These are phyloP conservation scores for Euphorbia pulcherrima DNA, from an alignment of 345 rosid species.

Conservation along the genomic window DNA sequence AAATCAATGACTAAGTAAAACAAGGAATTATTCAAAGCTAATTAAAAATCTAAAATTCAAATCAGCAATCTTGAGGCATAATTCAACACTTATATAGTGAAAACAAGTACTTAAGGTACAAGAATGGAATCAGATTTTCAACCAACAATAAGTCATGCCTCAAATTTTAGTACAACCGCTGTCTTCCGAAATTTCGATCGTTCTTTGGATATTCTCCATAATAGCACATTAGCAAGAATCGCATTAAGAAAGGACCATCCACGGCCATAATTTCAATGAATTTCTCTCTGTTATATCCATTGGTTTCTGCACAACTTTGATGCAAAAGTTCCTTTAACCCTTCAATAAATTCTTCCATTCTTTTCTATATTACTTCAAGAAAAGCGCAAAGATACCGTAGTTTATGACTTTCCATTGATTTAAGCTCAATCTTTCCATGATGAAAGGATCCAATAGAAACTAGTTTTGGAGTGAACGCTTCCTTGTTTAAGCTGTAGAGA, in stretches of 20 bases:
- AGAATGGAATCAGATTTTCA: slow-evolving; percentile 16
- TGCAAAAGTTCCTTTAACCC: neutral
- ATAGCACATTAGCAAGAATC: neutral
- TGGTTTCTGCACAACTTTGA: slow-evolving; percentile 8
- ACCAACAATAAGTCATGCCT: neutral
- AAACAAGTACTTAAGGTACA: neutral
- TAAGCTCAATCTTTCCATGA: slow-evolving; percentile 8
- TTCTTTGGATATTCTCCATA: neutral
- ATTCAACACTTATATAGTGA: neutral
- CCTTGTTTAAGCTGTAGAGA: no score
- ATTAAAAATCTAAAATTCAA: no score
- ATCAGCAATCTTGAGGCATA: no score
- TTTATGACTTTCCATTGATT: slow-evolving; percentile 14
- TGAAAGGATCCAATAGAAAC: slow-evolving; percentile 20
- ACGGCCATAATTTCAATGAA: slow-evolving; percentile 4
- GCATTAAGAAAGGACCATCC: slow-evolving; percentile 14
- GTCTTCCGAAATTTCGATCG: slow-evolving; percentile 5
- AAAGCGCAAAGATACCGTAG: slow-evolving; percentile 7
- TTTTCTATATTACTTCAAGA: neutral
- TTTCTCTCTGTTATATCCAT: neutral
- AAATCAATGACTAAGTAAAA: no score
- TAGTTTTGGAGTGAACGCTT: no score
- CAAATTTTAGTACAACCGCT: neutral
- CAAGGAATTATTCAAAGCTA: no score
- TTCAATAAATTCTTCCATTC: neutral